Evolutionary conservation across 257 asterid species (phyloP), one percentile per base, ranked within the genome.

Genomic region (Gentiana macrophylla): DNA sequence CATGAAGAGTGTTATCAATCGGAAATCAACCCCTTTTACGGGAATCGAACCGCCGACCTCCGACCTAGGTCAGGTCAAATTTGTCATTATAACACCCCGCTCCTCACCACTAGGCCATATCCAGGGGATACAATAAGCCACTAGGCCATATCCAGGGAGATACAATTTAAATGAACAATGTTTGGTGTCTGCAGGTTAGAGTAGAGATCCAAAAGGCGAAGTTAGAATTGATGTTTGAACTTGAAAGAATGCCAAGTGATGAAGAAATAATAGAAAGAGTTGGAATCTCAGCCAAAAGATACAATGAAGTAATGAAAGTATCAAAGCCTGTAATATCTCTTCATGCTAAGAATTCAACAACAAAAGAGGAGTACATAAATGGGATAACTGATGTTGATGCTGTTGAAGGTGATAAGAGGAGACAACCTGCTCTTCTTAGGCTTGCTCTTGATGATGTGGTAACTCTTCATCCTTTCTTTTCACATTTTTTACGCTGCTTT

Each of bases 381-480:
- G 94, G 70, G 52, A 77, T 89, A 56, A 73, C 89, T 50, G 97
- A 89, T 49, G 77, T 78, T 49, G 94, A 89, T 63, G 84, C 72
- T 12, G 86, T 77, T 32, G 89, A 78, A 24, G 93, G 90, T 50
- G 90, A 84, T 56, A 77, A 70, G 60, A 73, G 80, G 75, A 80
- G 74, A 71, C 94, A 84, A 62, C 94, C 92, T 41, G 93, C 94
- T 52, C 87, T 89, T 60, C 94, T 89, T 70, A 81, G 95, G 80
- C 94, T 89, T 60, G 94, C 95, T 56, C 80, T 86, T 12, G 97
- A 89, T 59, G 97, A 89, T 64, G 97, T 89, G 95, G 97, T 86
- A 76, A 76, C 48, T 65, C 70, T 47, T 53, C 35, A 8, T 58
- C 48, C 59, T 51, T 54, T 47, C 43, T 61, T 38, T 12, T 36